Evolutionary conservation across 805 yeast species (phyloP), one percentile per base, ranked within the genome.

Genomic region (Saccharomycopsis oosterbeekiorum): DNA sequence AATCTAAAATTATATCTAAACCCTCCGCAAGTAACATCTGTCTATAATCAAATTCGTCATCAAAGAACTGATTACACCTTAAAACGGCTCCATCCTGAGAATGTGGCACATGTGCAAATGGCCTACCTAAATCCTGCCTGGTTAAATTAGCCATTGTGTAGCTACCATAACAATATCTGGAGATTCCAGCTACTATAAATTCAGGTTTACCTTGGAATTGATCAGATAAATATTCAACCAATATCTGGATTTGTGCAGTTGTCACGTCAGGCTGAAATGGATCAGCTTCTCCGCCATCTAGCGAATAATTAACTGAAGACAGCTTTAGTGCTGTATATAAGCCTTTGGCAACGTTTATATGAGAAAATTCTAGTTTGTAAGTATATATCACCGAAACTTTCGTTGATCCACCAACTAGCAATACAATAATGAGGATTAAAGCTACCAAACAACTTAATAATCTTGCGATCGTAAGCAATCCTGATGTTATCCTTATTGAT

Each of bases 311-410:
- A 21, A 6, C 21, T 10, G 53, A 47, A 11, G 53, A 47, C 53
- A 24, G 53, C 21, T 47, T 47, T 59, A 80, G 69, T 4, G 79
- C 73, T 26, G 75, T 69, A 65, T 81, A 83, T 9, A 84, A 69
- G 0, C 88, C 88, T 19, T 71, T 66, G 0, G 84, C 78, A 19
- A 84, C 80, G 62, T 81, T 83, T 6, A 77, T 69, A 65, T 80
- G 84, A 3, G 80, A 75, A 62, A 84, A 81, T 66, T 79, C 78
- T 43, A 84, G 71, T 47, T 76, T 67, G 56, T 62, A 59, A 50
- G 60, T 55, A 26, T 62, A 62, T 6, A 62, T 53, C 12, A 47
- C 34, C 19, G 34, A 2, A 24, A 47, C 34, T 24, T 24, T 26
- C 11, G 53, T 47, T 12, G 53, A 47, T 47, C 53, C 53, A 11